phyloP scores from a whole-genome alignment of 1,284 basidiomycete genomes.

The Ceratobasidium sp. region DNA sequence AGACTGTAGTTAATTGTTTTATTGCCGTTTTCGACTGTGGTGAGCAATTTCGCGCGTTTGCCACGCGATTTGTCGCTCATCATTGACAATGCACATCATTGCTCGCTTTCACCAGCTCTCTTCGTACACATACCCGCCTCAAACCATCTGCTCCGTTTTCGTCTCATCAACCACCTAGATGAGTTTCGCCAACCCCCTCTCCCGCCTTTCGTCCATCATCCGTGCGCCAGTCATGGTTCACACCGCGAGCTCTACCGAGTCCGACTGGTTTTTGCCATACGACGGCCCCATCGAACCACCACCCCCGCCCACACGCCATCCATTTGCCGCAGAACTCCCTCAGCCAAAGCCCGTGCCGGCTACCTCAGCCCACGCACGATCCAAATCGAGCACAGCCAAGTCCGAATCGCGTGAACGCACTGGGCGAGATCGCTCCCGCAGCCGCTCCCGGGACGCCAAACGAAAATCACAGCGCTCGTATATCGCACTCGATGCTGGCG shows the following conservation, averaged over 20 bases:
- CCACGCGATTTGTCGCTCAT: conserved; percentile 3
- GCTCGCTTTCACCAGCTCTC: neutral
- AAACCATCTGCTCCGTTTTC: neutral
- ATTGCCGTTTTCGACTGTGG: neutral
- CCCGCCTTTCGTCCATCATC: conserved; percentile 32
- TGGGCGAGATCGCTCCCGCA: neutral
- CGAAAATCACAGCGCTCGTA: conserved; percentile 34
- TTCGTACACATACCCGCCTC: neutral
- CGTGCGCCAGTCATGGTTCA: conserved; percentile 31
- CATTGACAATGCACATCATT: neutral
- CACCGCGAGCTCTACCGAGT: conserved; percentile 17
- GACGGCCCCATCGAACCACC: conserved; percentile 38
- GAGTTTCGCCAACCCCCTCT: conserved; percentile 20
- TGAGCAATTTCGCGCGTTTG: neutral
- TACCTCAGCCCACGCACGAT: neutral
- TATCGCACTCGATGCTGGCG: conserved; percentile 11
- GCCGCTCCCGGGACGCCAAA: conserved; percentile 20
- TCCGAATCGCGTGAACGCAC: neutral
- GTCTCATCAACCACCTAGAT: neutral
- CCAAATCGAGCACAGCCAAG: conserved; percentile 3
- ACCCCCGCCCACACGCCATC: conserved; percentile 34
- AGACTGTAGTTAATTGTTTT: conserved; percentile 1
- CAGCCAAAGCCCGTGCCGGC: conserved; percentile 9
- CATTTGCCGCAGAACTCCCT: conserved; percentile 22
- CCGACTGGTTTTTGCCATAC: conserved; percentile 38